phyloP scores from a whole-genome alignment of 176 grass and related monocot genomes.

The Rhipidocladum racemiflorum region DNA sequence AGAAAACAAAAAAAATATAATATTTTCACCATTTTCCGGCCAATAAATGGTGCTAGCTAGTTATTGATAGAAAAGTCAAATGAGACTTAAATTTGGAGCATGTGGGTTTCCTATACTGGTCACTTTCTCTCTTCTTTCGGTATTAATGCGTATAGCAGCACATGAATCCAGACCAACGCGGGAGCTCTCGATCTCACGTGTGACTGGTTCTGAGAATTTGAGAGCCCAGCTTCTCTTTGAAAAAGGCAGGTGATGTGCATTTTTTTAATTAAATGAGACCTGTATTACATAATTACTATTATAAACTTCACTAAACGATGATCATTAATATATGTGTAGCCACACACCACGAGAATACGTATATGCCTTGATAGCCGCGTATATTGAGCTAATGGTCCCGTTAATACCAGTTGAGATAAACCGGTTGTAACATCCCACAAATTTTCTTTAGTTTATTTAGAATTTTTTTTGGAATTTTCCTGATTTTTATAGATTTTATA shows the following conservation, averaged over 20 bases:
- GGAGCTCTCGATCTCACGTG: not conserved
- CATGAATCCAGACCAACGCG: not conserved
- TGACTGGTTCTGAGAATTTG: not conserved
- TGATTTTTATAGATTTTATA: too few species aligned
- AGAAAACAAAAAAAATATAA: not conserved
- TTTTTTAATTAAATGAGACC: not conserved
- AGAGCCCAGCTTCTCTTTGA: not conserved
- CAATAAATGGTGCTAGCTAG: not conserved
- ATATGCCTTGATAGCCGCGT: not conserved
- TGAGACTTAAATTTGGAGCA: not conserved
- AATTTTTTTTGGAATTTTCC: too few species aligned
- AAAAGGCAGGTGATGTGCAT: not conserved
- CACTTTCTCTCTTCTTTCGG: not conserved
- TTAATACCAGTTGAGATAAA: not conserved
- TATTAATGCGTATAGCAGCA: not conserved
- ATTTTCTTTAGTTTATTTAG: too few species aligned
- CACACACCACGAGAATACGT: not conserved
- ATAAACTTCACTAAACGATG: not conserved
- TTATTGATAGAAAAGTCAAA: not conserved
- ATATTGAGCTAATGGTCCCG: not conserved
- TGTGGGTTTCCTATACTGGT: not conserved
- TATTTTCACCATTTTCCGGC: not conserved
- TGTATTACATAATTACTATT: not conserved
- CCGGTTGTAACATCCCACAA: too few species aligned
- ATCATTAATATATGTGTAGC: not conserved